Conservation (phyloP, 129 eudicot species). For the Pulicaria dysenterica region DNA sequence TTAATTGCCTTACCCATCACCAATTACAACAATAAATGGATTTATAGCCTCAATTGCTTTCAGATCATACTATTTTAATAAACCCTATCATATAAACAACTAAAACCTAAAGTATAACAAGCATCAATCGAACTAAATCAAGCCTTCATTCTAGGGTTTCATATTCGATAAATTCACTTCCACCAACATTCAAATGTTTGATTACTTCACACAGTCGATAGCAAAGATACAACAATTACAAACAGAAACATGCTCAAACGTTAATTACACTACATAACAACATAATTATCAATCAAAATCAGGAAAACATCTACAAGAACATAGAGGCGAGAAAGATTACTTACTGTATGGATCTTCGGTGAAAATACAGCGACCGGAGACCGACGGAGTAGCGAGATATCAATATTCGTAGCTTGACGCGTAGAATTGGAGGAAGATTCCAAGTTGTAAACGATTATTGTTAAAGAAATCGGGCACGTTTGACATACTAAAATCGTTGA, state of each 20-base stretch:
- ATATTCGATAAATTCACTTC: not conserved
- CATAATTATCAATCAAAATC: conserved; percentile 7
- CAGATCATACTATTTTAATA: conserved; percentile 5
- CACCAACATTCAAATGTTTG: not conserved
- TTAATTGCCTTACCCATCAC: no score
- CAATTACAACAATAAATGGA: not conserved
- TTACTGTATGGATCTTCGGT: conserved; percentile 19
- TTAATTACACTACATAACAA: not conserved
- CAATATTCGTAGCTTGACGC: conserved; percentile 21
- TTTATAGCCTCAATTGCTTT: not conserved
- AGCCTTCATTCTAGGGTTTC: conserved; percentile 25
- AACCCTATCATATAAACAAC: not conserved
- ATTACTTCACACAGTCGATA: conserved; percentile 2
- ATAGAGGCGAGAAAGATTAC: not conserved
- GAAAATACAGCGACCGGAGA: conserved; percentile 5
- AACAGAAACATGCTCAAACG: not conserved
- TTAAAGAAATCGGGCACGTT: conserved; percentile 1
- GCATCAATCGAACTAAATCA: not conserved
- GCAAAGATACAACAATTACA: not conserved
- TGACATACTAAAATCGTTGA: conserved; percentile 8
- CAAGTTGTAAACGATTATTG: not conserved
- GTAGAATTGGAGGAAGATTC: conserved; percentile 27
- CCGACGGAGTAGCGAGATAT: conserved; percentile 4
- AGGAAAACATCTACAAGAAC: not conserved
- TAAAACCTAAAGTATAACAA: not conserved